Evolutionary conservation across 345 rosid genomes (phyloP).

Genomic region (Ricinus communis): DNA sequence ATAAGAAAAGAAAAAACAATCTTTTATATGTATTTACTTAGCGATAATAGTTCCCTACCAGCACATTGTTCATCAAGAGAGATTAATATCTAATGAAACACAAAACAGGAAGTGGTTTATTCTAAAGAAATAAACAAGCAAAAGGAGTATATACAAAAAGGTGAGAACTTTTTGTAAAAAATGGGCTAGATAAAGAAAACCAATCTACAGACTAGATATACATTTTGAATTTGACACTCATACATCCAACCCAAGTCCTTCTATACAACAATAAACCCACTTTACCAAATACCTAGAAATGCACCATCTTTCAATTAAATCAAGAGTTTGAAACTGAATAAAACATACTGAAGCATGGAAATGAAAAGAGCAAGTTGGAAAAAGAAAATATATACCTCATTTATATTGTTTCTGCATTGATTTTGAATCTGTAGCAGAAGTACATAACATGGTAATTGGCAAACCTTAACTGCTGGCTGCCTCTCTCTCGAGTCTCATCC

Average conservation of each 20-base stretch:
- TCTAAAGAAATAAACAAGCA: background rate
- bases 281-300: background rate
- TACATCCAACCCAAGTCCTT: conserved; percentile 7
- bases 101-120: background rate
- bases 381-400: background rate
- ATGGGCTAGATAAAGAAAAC: background rate
- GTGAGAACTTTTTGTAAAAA: background rate
- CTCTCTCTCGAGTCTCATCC: background rate
- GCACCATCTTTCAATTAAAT: background rate
- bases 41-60: background rate
- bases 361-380: background rate
- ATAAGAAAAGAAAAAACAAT: background rate
- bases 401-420: background rate
- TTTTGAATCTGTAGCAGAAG: background rate
- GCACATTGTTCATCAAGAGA: background rate
- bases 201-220: background rate
- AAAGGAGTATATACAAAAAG: background rate
- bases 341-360: background rate
- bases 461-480: background rate
- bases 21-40: background rate
- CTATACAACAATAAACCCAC: too few species aligned
- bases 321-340: background rate
- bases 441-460: background rate
- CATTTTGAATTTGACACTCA: background rate
- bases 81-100: background rate